Conservation (phyloP, 148 eudicot species). For the Chenopodium suecicum region DNA sequence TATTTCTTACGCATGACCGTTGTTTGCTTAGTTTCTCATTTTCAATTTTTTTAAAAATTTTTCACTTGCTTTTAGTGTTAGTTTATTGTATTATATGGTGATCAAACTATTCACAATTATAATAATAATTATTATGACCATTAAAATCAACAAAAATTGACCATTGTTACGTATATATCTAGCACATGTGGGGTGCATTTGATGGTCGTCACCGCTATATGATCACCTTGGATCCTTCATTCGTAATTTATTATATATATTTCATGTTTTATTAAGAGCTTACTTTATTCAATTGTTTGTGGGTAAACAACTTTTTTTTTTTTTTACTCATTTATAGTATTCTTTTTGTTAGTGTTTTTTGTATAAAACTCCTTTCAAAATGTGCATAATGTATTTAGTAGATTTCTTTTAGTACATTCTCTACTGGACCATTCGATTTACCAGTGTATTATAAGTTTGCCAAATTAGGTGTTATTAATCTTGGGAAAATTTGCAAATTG, state of each 20-base stretch:
- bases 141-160: slow-evolving; percentile 10
- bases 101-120: neutral
- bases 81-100: slow-evolving; percentile 12
- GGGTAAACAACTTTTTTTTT: too few relatives aligned
- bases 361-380: too few relatives aligned
- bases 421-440: too few relatives aligned
- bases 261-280: neutral
- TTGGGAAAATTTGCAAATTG: too few relatives aligned
- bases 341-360: too few relatives aligned
- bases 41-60: too few relatives aligned
- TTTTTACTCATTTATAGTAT: too few relatives aligned
- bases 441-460: neutral
- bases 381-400: too few relatives aligned
- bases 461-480: neutral
- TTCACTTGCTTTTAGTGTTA: neutral
- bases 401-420: too few relatives aligned
- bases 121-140: neutral
- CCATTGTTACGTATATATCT: slow-evolving; percentile 10
- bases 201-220: neutral
- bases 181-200: neutral
- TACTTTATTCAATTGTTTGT: too few relatives aligned
- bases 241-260: too few relatives aligned
- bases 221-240: neutral
- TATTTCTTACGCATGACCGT: slow-evolving; percentile 16
- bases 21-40: neutral